Evolutionary conservation across 2,329 filamentous ascomycete species (phyloP), one percentile per base, ranked within the genome.

Genomic region (Ceratocystis destructans): DNA sequence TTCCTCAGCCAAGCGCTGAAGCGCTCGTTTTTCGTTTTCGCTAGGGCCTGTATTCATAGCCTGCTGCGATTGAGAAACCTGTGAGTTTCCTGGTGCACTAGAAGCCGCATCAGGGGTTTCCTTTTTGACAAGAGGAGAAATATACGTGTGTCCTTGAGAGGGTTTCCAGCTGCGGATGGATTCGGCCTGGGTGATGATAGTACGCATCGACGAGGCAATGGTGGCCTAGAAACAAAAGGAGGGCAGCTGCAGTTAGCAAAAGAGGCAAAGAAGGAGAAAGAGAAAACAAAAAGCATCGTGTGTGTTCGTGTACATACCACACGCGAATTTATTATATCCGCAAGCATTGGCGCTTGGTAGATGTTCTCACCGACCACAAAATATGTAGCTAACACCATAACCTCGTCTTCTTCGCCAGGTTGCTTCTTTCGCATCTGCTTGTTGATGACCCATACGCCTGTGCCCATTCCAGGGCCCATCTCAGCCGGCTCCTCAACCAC

Each of bases 381-480:
- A 72, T 87, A 88, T 1, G 80, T 80, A 3, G 80, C 77, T 48
- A 85, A 80, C 0, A 87, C 78, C 1, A 75, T 81, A 31, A 87
- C 77, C 68, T 86, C 83, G 69, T 86, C 83, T 31, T 83, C 81
- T 15, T 78, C 76, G 4, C 78, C 77, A 50, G 79, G 77, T 15
- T 79, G 76, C 75, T 86, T 85, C 68, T 81, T 78, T 62, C 85
- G 77, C 31, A 80, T 84, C 75, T 88, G 85, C 77, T 87, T 87
- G 71, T 84, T 81, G 70, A 88, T 86, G 33, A 87, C 82, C 85
- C 85, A 88, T 7, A 87, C 83, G 33, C 84, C 85, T 0, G 84
- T 87, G 59, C 84, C 85, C 50, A 82, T 84, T n/a, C 83, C 83
- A 0, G 83, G 83, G 0, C 79, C 82, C 71, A 80, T 84, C 73